phyloP scores from a whole-genome alignment of 495 filamentous ascomycete species.

The Penicillium salamii region DNA sequence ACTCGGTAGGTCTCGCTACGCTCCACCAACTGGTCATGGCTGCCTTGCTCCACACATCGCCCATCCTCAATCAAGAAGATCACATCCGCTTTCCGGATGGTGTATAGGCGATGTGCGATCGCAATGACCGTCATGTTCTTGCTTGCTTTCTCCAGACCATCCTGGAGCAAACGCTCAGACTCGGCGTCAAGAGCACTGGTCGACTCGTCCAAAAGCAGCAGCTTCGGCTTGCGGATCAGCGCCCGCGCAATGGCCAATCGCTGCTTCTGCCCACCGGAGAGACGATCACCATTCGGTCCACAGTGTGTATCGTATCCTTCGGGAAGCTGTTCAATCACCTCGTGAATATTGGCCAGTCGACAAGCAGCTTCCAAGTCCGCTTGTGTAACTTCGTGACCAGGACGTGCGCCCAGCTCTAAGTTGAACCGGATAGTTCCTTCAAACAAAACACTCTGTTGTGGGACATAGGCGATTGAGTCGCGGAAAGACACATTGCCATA shows the following conservation, averaged over 20 bases:
- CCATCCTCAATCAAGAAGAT: constrained; percentile 72
- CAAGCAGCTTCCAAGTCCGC: constrained; percentile 53
- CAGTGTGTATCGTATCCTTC: constrained; percentile 61
- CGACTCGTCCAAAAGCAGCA: constrained; percentile 74
- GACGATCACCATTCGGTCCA: constrained; percentile 54
- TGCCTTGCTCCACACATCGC: constrained; percentile 59
- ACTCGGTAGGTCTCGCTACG: constrained; percentile 49
- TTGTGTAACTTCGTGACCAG: constrained; percentile 32
- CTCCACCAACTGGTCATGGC: constrained; percentile 54
- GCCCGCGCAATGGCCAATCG: constrained; percentile 71
- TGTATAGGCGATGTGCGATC: constrained; percentile 70
- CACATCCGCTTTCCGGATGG: constrained; percentile 67
- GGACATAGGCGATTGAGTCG: constrained; percentile 45
- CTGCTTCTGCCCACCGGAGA: constrained; percentile 76
- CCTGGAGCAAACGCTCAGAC: constrained; percentile 65
- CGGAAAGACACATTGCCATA: constrained; percentile 32
- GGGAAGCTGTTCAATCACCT: constrained; percentile 51
- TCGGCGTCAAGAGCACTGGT: constrained; percentile 71
- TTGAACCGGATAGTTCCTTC: constrained; percentile 52
- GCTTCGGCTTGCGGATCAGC: constrained; percentile 61
- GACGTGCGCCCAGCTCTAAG: constrained; percentile 45
- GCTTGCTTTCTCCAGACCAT: constrained; percentile 57
- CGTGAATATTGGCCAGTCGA: constrained; percentile 53
- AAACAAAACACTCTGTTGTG: constrained; percentile 51
- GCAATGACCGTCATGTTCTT: constrained; percentile 70